Evolutionary conservation across 495 filamentous ascomycete genomes (phyloP), one percentile per base, ranked within the genome.

Genomic region (Rhizodiscina lignyota): DNA sequence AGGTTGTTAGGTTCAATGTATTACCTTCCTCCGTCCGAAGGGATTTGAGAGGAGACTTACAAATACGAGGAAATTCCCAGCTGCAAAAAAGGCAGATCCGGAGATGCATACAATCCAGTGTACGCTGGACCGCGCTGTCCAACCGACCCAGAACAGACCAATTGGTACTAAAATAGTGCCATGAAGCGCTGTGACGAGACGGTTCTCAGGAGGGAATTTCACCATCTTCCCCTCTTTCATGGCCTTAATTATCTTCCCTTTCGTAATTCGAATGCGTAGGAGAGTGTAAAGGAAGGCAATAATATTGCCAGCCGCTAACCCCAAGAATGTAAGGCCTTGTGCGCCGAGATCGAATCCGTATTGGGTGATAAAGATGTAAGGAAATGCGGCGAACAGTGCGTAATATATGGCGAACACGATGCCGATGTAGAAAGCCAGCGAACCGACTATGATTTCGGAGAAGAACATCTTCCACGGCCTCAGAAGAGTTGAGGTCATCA

Each of bases 331-430:
- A 1, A 79, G 52, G 2, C 76, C 75, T 4, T 54, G 55, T 31
- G 72, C 44, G 5, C 37, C 40, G 13, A 29, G 28, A 12, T 29
- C 43, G 30, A 51, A 48, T 20, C 18, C 4, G 38, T 51, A 51
- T 12, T 36, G 27, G 1, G 21, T 32, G 15, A 34, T 29, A 30
- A 51, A 51, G 15, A 48, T 35, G 22, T 63, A 59, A 0, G 72
- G 74, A 16, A 77, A 63, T 0, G 71, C 72, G 10, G 70, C 70
- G 40, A 82, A 78, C 57, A 79, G 79, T 16, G 56, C 58, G 42
- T 72, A 80, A 2, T 80, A 61, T 1, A 74, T 66, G 5, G 63
- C 64, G 39, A 79, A 81, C 37, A 68, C 67, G 47, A 74, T 77
- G 4, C 64, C 58, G 2, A 64, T 59, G 48, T 82, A 82, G 10